Evolutionary conservation across 805 yeast species (phyloP).

Genomic region (Saturnispora ahearnii): DNA sequence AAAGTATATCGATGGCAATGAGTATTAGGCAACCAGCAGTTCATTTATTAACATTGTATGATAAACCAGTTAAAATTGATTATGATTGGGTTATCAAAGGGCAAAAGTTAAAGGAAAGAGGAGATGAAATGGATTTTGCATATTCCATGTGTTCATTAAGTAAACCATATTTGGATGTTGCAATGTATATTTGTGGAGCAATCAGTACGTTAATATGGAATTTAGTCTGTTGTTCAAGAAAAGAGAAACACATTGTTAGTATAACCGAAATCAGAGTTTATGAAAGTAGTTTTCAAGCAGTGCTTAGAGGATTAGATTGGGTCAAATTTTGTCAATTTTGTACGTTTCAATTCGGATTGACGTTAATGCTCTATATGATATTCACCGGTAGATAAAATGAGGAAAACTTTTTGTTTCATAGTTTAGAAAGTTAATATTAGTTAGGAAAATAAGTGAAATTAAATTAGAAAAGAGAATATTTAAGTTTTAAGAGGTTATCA

Average conservation of each 20-base stretch:
- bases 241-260: not conserved
- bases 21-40: slow-evolving; percentile 42
- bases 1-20: slow-evolving; percentile 86
- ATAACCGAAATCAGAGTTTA: not conserved
- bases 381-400: not conserved
- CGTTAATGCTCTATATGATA: not conserved
- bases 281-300: not conserved
- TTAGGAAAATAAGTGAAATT: no score
- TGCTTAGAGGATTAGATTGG: not conserved
- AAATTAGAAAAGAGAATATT: no score
- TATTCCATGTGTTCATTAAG: slow-evolving; percentile 39
- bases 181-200: slow-evolving; percentile 31
- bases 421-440: no score
- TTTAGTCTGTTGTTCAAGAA: not conserved
- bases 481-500: no score
- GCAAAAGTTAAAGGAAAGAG: slow-evolving; percentile 20
- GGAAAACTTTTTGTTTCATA: not conserved
- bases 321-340: not conserved
- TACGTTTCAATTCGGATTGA: not conserved
- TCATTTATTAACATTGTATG: slow-evolving; percentile 22
- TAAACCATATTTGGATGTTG: slow-evolving; percentile 36
- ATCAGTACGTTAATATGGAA: slow-evolving; percentile 15
- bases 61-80: slow-evolving; percentile 9
- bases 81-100: slow-evolving; percentile 22
- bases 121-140: slow-evolving; percentile 29